Conservation (phyloP, 83 land plant species). For the Picea engelmannii region DNA sequence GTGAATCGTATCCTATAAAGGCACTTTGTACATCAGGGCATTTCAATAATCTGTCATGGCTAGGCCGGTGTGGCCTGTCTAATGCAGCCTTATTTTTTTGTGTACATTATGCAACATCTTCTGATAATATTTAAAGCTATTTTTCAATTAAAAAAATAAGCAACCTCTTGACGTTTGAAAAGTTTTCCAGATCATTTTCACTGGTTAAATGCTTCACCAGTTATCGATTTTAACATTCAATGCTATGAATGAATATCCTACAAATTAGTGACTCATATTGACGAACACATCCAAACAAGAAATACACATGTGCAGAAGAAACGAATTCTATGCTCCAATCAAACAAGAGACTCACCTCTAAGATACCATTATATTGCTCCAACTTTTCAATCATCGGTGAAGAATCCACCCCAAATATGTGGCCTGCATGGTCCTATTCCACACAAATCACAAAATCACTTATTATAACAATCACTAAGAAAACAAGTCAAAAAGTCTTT, state of each 20-base stretch:
- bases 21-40: no score
- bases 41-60: no score
- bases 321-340: conserved; percentile 2
- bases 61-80: no score
- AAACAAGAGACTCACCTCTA: conserved; percentile 57
- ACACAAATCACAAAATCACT: background rate
- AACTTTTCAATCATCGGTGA: conserved; percentile 85
- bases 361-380: conserved; percentile 83
- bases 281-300: background rate
- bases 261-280: no score
- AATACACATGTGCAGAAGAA: background rate
- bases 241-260: background rate
- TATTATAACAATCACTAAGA: background rate
- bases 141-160: no score
- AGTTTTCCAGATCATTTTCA: no score
- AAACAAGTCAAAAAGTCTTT: background rate
- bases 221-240: background rate
- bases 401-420: conserved; percentile 94
- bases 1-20: no score
- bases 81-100: no score
- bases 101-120: no score
- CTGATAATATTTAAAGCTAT: no score
- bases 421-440: conserved; percentile 96
- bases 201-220: no score
- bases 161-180: no score